Evolutionary conservation across 305 asterid species (phyloP).

Genomic region (Withania somnifera): DNA sequence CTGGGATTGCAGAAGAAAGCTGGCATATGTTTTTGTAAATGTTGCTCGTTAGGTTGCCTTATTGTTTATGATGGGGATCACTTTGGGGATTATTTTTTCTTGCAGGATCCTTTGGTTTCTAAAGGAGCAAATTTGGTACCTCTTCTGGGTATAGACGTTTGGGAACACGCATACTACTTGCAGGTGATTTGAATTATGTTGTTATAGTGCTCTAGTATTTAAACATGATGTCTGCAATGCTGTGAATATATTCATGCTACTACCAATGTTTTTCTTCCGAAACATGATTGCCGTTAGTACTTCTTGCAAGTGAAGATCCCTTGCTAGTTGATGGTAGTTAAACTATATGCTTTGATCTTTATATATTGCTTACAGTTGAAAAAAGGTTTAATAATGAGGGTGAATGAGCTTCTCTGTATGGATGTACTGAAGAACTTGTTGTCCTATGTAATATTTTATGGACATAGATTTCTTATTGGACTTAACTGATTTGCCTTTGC

Average conservation of each 20-base stretch:
- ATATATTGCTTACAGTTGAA: neutral
- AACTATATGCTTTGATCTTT: neutral
- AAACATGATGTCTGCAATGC: neutral
- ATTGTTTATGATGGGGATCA: neutral
- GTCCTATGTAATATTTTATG: neutral
- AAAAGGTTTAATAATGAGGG: neutral
- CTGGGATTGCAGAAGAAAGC: neutral
- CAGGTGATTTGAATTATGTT: conserved; percentile 35
- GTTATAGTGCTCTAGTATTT: neutral
- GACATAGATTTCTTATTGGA: neutral
- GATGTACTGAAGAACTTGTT: neutral
- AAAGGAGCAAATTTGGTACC: conserved; percentile 79
- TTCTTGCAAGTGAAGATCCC: neutral
- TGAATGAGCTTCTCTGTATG: neutral
- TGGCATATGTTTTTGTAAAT: neutral
- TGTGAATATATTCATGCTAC: neutral
- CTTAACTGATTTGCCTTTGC: neutral
- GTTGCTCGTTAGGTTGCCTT: neutral
- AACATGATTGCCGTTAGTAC: neutral
- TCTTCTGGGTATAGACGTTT: conserved; percentile 83
- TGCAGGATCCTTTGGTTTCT: conserved; percentile 81
- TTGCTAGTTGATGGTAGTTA: neutral
- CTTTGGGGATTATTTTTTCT: neutral
- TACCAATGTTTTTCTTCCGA: neutral
- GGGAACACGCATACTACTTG: conserved; percentile 92